Conservation (phyloP, 2,329 filamentous ascomycete species). For the Aspergillus sp. region DNA sequence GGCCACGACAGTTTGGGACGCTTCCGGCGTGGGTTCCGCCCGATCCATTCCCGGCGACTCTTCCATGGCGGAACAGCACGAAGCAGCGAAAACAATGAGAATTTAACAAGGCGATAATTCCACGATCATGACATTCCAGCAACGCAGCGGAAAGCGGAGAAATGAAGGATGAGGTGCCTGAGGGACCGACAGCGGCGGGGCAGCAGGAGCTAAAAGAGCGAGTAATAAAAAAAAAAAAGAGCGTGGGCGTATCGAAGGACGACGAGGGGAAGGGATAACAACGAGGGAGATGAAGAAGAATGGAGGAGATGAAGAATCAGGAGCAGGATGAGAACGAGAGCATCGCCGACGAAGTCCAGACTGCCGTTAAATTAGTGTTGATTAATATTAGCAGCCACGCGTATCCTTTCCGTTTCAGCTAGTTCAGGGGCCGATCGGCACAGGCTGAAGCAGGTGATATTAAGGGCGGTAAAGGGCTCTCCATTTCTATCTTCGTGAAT, state of each 20-base stretch:
- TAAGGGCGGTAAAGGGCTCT: neutral
- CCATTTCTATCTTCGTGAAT: neutral
- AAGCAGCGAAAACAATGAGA: neutral
- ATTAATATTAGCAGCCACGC: slow-evolving; percentile 12
- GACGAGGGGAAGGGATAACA: slow-evolving; percentile 1
- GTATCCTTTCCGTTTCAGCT: slow-evolving; percentile 20
- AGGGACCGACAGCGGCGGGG: neutral
- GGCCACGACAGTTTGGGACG: slow-evolving; percentile 24
- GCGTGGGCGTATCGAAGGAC: neutral
- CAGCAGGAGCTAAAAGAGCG: slow-evolving; percentile 1
- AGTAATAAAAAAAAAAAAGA: neutral
- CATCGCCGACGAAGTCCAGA: slow-evolving; percentile 7
- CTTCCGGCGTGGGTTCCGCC: slow-evolving; percentile 29
- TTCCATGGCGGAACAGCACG: slow-evolving; percentile 30
- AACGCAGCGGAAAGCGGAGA: neutral
- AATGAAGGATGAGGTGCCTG: slow-evolving; percentile 5
- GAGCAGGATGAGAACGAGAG: slow-evolving; percentile 7
- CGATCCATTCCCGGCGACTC: slow-evolving; percentile 31
- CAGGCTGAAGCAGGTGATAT: neutral
- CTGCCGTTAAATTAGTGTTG: slow-evolving; percentile 14
- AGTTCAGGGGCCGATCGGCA: slow-evolving; percentile 16
- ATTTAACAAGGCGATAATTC: slow-evolving; percentile 5
- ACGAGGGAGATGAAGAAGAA: neutral
- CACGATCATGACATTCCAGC: slow-evolving; percentile 17
- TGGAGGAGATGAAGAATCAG: neutral